phyloP scores from a whole-genome alignment of 1,139 yeast species.

The Meyerozyma smithsonii region DNA sequence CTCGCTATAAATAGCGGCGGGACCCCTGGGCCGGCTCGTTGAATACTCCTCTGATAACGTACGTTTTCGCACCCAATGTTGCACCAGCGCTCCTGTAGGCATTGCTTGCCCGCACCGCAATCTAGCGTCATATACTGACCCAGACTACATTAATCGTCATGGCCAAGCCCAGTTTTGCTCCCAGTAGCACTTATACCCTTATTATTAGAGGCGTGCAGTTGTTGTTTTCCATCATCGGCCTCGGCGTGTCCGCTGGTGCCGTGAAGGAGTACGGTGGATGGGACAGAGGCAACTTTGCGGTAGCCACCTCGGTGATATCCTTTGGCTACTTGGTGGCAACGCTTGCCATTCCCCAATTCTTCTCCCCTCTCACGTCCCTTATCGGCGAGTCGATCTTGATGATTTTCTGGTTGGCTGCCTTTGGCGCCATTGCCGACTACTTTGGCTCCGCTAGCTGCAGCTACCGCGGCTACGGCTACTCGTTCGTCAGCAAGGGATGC shows the following conservation, averaged over 20 bases:
- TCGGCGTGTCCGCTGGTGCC: constrained; percentile 25
- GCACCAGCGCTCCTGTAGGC: background rate
- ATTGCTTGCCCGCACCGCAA: too few species aligned
- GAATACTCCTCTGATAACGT: background rate
- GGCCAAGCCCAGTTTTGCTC: background rate
- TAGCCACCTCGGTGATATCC: constrained; percentile 20
- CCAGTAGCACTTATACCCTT: background rate
- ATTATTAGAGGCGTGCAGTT: constrained; percentile 14
- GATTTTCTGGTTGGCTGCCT: constrained; percentile 15
- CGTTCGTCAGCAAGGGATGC: constrained; percentile 14
- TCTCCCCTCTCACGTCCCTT: constrained; percentile 15
- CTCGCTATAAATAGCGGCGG: background rate
- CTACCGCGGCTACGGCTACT: background rate
- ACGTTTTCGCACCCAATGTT: background rate
- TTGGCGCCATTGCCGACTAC: constrained; percentile 21
- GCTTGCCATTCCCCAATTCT: constrained; percentile 9
- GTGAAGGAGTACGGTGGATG: constrained; percentile 10
- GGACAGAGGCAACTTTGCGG: constrained; percentile 16
- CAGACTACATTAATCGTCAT: background rate
- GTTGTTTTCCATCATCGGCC: constrained; percentile 18
- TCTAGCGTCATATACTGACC: too few species aligned
- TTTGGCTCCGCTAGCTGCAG: constrained; percentile 11
- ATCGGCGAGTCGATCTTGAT: constrained; percentile 19
- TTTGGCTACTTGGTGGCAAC: constrained; percentile 18
- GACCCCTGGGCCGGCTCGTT: background rate